Evolutionary conservation across 768 basidiomycete genomes (phyloP).

Genomic region (Suillus subaureus): DNA sequence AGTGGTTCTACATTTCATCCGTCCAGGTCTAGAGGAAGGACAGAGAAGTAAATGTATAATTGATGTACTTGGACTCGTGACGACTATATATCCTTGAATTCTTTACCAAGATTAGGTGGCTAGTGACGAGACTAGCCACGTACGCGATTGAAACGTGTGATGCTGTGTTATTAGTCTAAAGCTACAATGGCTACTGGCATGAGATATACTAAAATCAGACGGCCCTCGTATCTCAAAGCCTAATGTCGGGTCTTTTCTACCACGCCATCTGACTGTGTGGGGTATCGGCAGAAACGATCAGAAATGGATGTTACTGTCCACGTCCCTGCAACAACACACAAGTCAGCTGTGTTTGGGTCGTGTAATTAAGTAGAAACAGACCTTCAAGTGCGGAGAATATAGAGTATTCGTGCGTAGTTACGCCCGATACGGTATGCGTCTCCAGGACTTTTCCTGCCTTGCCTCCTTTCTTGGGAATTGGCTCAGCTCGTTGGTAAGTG

Average conservation of each 20-base stretch:
- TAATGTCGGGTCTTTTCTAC: slow-evolving; percentile 36
- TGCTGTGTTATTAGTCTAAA: slow-evolving; percentile 17
- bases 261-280: slow-evolving; percentile 58
- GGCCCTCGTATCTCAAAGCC: slow-evolving; percentile 12
- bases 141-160: neutral
- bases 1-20: slow-evolving; percentile 95
- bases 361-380: slow-evolving; percentile 30
- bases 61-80: neutral
- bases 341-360: slow-evolving; percentile 8
- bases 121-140: neutral
- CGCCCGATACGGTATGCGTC: slow-evolving; percentile 86
- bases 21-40: slow-evolving; percentile 61
- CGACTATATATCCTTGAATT: neutral
- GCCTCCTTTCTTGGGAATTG: slow-evolving; percentile 64
- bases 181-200: slow-evolving; percentile 25
- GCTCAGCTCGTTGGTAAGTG: slow-evolving; percentile 87
- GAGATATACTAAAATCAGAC: slow-evolving; percentile 20
- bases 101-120: neutral
- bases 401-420: slow-evolving; percentile 77
- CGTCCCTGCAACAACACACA: slow-evolving; percentile 53
- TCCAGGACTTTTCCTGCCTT: slow-evolving; percentile 81
- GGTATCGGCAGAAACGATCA: slow-evolving; percentile 89
- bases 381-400: slow-evolving; percentile 93
- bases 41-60: neutral
- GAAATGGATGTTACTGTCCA: slow-evolving; percentile 93